Base-by-base conservation (phyloP, 2,329 filamentous ascomycete genomes). In the Phaeosphaeriaceae sp. region DNA sequence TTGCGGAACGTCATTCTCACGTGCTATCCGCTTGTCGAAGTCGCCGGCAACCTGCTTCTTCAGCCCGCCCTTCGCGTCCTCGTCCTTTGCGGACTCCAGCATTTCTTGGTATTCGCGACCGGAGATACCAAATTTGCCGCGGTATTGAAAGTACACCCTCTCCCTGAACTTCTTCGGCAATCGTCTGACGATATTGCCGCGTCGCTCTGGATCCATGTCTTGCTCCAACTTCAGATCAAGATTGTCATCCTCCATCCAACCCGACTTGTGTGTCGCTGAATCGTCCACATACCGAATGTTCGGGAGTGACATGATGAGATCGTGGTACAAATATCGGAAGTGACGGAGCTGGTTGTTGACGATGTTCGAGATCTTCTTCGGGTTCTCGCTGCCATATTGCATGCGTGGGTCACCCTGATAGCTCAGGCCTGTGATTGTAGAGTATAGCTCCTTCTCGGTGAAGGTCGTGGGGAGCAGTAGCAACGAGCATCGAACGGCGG, bases 391-490 rank as follows among this genome's bases (percentile, higher is more conserved):
- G 1, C 91, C 90, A 44, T 97, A 84, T 1, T 88, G 83, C 95
- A 99, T 99, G 63, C 95, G 91, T n/a, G 93, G 92, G 73, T 99
- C 95, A 33, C 95, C 95, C 66, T 96, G 87, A 76, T 99, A 99
- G 72, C 91, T 96, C 65, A 99, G 89, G 21, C 91, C 90, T 0
- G 95, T 91, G 60, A 99, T 97, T 20, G 92, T 95, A 67, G 87
- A 90, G 79, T 97, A 99, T 1, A 99, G 83, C 66, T 97, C 85
- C 58, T 88, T 87, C 73, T 99, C 95, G 24, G 90, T 93, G 76
- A 99, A 99, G 2, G 85, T 83, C 0, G 89, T 86, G 0, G 93
- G 93, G 0, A 99, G 85, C 22, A 99, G 86, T 1, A 99, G 85
- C 1, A 99, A 85, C 0, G 95, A 92, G 3, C 93, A 94, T 57